A percentile compares a stretch with the other conserved stretches of the same genome.
These are phyloP conservation scores for Rhodotorula sp. DNA, from an alignment of 1,284 basidiomycete species.

Conservation along the genomic window DNA sequence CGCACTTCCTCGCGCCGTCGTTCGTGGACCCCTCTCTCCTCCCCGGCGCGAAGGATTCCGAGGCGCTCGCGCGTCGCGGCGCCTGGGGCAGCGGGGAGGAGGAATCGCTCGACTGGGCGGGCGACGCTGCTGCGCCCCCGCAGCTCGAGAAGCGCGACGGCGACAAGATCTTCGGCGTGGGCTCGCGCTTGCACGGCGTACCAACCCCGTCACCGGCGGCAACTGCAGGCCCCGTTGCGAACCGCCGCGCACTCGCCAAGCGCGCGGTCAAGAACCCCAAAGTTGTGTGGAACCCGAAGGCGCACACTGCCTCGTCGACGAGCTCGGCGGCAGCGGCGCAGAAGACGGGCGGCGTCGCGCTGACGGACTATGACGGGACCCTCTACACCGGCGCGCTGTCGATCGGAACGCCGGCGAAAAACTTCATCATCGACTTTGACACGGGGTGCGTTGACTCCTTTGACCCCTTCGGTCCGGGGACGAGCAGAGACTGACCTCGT, in stretches of 20 bases:
- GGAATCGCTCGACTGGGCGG: slow-evolving; percentile 9
- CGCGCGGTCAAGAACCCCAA: slow-evolving; percentile 26
- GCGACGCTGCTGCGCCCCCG: not conserved
- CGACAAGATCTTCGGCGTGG: slow-evolving; percentile 3
- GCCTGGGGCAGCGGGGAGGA: slow-evolving; percentile 13
- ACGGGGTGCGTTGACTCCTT: slow-evolving; percentile 29
- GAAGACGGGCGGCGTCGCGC: slow-evolving; percentile 4
- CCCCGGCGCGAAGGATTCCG: not conserved
- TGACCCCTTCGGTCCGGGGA: not conserved
- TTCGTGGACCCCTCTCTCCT: slow-evolving; percentile 25
- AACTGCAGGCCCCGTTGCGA: slow-evolving; percentile 8
- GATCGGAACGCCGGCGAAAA: slow-evolving; percentile 39
- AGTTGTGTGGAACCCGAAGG: slow-evolving; percentile 22
- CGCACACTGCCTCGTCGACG: not conserved
- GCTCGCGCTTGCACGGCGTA: slow-evolving; percentile 9
- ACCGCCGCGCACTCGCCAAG: slow-evolving; percentile 13
- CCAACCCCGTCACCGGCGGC: not conserved
- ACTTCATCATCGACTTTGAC: slow-evolving; percentile 45
- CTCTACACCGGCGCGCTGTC: slow-evolving; percentile 41
- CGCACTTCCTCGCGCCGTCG: slow-evolving; percentile 32
- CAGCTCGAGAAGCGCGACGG: not conserved
- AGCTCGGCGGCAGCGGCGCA: not conserved
- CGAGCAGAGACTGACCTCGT: not conserved
- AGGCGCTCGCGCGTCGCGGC: slow-evolving; percentile 1
- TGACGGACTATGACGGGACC: slow-evolving; percentile 22